These are phyloP conservation scores for Phanerodontia chrysosporium DNA, from an alignment of 768 basidiomycete species.

Conservation along the genomic window DNA sequence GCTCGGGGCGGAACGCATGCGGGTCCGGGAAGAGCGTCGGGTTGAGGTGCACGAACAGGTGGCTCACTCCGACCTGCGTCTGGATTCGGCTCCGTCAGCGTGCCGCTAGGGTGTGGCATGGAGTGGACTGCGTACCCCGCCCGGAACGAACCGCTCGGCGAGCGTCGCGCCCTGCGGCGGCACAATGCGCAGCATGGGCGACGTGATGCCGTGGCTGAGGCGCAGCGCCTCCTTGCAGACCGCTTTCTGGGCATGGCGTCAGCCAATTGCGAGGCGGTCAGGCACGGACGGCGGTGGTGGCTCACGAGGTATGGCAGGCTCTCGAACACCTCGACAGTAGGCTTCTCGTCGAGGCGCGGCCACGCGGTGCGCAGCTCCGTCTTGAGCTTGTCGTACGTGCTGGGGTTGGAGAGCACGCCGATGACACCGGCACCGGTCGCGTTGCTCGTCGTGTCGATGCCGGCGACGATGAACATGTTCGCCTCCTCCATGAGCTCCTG, in stretches of 20 bases:
- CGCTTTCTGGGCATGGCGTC: conserved; percentile 31
- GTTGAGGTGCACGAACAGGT: conserved; percentile 33
- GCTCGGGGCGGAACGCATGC: conserved; percentile 34
- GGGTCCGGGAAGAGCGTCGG: conserved; percentile 39
- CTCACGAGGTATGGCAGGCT: conserved; percentile 45
- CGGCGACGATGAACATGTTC: conserved; percentile 32
- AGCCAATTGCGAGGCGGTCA: not conserved
- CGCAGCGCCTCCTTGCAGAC: conserved; percentile 45
- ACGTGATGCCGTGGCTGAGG: conserved; percentile 36
- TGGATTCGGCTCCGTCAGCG: conserved; percentile 13
- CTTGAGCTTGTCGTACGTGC: conserved; percentile 21
- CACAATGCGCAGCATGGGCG: conserved; percentile 37
- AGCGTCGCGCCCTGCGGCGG: conserved; percentile 31
- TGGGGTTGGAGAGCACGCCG: conserved; percentile 27
- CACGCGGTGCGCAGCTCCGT: conserved; percentile 34
- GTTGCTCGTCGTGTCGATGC: conserved; percentile 42
- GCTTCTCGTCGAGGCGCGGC: conserved; percentile 32
- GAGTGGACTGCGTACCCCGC: conserved; percentile 28
- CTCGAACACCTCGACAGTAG: conserved; percentile 35
- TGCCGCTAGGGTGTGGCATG: too few species aligned
- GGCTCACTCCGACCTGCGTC: conserved; percentile 36
- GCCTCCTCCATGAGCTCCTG: conserved; percentile 18
- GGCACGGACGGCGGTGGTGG: not conserved
- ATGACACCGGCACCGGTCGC: conserved; percentile 33
- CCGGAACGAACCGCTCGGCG: conserved; percentile 32